Conservation (phyloP, 352 stramenopile genomes). For the Halophytophthora polymorphica region DNA sequence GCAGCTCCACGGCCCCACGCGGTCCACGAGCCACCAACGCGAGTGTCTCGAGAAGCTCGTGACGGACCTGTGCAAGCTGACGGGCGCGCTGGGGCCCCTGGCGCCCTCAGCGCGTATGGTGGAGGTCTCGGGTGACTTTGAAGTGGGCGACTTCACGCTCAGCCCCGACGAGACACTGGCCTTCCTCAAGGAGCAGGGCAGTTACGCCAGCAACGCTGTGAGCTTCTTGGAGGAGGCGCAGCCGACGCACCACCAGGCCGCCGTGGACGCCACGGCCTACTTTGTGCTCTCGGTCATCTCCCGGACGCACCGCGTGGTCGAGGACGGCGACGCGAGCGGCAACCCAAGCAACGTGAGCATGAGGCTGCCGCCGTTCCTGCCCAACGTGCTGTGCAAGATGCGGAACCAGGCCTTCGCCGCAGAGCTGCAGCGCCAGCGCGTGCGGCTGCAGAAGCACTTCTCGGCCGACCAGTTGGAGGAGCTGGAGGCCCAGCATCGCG, state of each 20-base stretch:
- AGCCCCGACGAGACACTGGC: conserved; percentile 14
- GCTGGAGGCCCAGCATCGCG: conserved; percentile 28
- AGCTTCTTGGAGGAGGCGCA: conserved; percentile 15
- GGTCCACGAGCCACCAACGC: neutral
- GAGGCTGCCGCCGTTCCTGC: conserved; percentile 17
- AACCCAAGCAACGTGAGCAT: conserved; percentile 1
- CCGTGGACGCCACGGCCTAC: conserved; percentile 19
- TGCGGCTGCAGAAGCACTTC: conserved; percentile 19
- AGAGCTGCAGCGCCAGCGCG: conserved; percentile 22
- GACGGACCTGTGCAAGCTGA: conserved; percentile 18
- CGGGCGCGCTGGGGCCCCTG: conserved; percentile 20
- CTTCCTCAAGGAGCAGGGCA: conserved; percentile 32
- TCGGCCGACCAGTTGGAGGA: conserved; percentile 24
- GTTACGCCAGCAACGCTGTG: conserved; percentile 20
- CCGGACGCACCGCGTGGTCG: conserved; percentile 10
- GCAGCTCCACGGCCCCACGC: conserved; percentile 6
- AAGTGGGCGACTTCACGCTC: conserved; percentile 15
- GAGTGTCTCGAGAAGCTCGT: conserved; percentile 23
- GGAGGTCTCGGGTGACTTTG: conserved; percentile 9
- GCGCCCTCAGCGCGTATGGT: conserved; percentile 5
- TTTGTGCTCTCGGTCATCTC: conserved; percentile 23
- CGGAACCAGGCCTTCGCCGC: conserved; percentile 25
- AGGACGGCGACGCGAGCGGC: conserved; percentile 5
- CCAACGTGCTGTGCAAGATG: conserved; percentile 17
- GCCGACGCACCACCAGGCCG: conserved; percentile 16